Base-by-base conservation (phyloP, 2,329 filamentous ascomycete genomes). In the Rosellinia necatrix region DNA sequence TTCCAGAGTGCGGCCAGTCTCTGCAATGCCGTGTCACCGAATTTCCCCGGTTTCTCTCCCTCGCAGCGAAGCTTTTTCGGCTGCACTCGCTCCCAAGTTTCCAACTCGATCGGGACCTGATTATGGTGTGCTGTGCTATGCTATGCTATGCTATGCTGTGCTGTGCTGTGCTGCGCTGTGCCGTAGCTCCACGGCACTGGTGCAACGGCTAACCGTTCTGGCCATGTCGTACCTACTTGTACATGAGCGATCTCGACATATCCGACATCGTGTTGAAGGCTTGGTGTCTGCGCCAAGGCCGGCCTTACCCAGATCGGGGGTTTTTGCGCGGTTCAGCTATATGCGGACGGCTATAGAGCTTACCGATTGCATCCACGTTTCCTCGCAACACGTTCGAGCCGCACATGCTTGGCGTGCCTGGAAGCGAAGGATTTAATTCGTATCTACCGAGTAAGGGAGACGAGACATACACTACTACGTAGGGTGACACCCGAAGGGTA, bases 321-420 rank as follows among this genome's bases (percentile, higher is more conserved):
- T 25, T 35, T 34, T 32, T 34, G 6, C 8, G 21, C 19, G 40
- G 32, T 21, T 32, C 21, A 40, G 38, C 40, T 46, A 43, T 37
- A 55, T 41, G 40, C 24, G 19, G 21, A 49, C 13, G 22, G 27
- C 46, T 54, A 52, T 38, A 15, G 50, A 13, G 47, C 37, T 55
- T 41, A 15, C 34, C 29, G 48, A 42, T 48, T 22, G 25, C 42
- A 24, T 38, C 46, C 46, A 51, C 34, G 34, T 49, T 47, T 43
- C 41, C 27, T 6, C 46, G 29, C 35, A 47, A 15, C 32, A 19
- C 43, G 17, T 13, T 38, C 55, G 55, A 58, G 56, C 56, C 56
- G 49, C 53, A 60, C 38, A 21, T 29, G 8, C 48, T 60, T 57
- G 53, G 49, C 49, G 15, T 56, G 35, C 43, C 44, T 60, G 24